Evolutionary conservation across 2,329 filamentous ascomycete species (phyloP), one percentile per base, ranked within the genome.

Genomic region (Didymosphaeria variabile): DNA sequence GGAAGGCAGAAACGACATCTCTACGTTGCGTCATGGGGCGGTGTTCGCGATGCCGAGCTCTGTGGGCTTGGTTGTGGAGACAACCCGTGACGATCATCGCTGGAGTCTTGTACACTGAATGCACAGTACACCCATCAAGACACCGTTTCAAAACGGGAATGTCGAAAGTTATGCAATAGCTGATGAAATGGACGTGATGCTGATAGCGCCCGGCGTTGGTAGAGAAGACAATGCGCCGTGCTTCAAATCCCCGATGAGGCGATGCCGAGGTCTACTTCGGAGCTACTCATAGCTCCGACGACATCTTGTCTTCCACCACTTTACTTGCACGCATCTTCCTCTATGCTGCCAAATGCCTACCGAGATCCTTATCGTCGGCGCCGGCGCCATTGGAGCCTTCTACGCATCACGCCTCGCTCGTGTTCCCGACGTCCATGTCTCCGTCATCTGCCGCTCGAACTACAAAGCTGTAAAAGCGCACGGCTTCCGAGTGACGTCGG

Each of bases 361-460:
- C 29, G 83, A 88, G 65, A 80, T 91, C 58, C 83, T 91, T 59
- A 88, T 91, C 67, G 85, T 91, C 60, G 89, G 90, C 72, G 89
- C 89, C 23, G 90, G 89, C 66, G 89, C 90, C 62, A 88, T 92
- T 45, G 90, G 90, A 58, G 90, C 88, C 58, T 91, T 91, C 80
- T 91, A 91, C 70, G 89, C 88, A 50, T 90, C 89, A 7, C 83
- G 90, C 23, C 82, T 91, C 17, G 88, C 90, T 67, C 81, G 86
- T 67, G 86, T 86, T 10, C 67, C 71, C 1, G 83, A 85, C 58
- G 80, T 88, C 44, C 80, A 85, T 59, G 87, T 91, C 53, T 92
- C 90, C 5, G 86, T 91, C 47, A 87, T 91, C 57, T 91, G 90
- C 65, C 86, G 91, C 52, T 92, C 90, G 44, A 93, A 93, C 80